Base-by-base conservation (phyloP, 2,329 filamentous ascomycete genomes). In the Ascochyta fabae region DNA sequence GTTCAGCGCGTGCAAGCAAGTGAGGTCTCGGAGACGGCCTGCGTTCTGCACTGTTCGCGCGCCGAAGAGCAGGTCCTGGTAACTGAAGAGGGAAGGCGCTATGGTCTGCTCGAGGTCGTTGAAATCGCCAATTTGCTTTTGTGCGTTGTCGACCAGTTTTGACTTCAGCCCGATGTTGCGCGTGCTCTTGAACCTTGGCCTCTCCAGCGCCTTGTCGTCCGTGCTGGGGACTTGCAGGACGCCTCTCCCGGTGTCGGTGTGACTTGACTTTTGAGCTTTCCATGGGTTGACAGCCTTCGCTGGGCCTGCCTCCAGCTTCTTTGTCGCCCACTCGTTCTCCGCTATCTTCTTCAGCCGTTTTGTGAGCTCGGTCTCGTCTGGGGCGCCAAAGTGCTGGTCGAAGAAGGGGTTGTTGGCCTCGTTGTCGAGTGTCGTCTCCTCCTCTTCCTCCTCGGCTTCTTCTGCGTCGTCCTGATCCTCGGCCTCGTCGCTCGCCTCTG, bases 1-100 rank as follows among this genome's bases (percentile, higher is more conserved):
- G 73, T 98, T 98, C 12, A 98, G 80, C 3, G 89, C 88, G 75
- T 99, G 95, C 1, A 97, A 80, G 65, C 90, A 92, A 15, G 87
- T 82, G 47, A 96, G 78, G 36, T 88, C 86, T 46, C 92, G 86
- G 44, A 98, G 73, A 4, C 81, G 83, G 22, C 84, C 80, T 0
- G 90, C 85, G 69, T 94, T 95, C 15, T 82, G 78, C 1, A 87
- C 76, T 0, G 84, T 91, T 39, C 94, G 84, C 48, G 87, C 86
- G 52, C 88, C 91, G 68, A 90, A 90, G 1, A 97, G 77, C 1
- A 96, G 66, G 69, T 98, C 94, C 50, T 86, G 84, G 70, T 98
- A 96, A 63, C 87, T 86, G 73, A 96, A 96, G 1, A 96, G 80
- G 9, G 89, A 81, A 0, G 89, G 85, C 2, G 88, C 86, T 34